Evolutionary conservation across 345 rosid species (phyloP).

Genomic region (Camelina laxa): DNA sequence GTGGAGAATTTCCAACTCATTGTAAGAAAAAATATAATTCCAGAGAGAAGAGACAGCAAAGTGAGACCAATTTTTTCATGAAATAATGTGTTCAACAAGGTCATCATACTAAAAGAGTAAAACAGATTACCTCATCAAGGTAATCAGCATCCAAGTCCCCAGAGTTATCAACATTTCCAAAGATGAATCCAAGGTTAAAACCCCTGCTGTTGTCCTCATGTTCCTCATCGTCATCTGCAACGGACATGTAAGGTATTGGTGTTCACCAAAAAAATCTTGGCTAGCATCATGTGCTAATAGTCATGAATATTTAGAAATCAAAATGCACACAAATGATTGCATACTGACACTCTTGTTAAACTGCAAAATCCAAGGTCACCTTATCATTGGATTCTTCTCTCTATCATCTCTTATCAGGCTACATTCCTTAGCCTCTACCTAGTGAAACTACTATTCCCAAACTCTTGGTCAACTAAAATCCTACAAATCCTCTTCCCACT

Average conservation of each 20-base stretch:
- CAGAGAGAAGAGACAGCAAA: constrained; percentile 20
- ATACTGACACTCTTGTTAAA: neutral
- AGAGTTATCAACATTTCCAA: constrained; percentile 92
- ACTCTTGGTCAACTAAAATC: constrained; percentile 4
- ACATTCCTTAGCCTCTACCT: constrained; percentile 1
- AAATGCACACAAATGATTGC: neutral
- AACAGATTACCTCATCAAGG: constrained; percentile 79
- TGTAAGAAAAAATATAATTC: constrained; percentile 8
- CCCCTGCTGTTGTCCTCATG: constrained; percentile 80
- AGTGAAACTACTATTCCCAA: constrained; percentile 9
- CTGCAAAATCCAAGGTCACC: constrained; percentile 2
- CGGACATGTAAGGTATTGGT: constrained; percentile 19
- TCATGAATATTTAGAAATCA: neutral
- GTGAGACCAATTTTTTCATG: neutral
- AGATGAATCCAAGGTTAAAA: constrained; percentile 87
- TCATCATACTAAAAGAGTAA: constrained; percentile 14
- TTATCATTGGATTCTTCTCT: constrained; percentile 5
- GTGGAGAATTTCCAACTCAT: constrained; percentile 16
- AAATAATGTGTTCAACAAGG: constrained; percentile 8
- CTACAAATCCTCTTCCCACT: constrained; percentile 17
- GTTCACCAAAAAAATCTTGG: constrained; percentile 15
- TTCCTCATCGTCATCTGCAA: constrained; percentile 76
- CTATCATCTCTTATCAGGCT: constrained; percentile 3
- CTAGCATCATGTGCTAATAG: neutral
- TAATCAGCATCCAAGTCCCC: constrained; percentile 98